phyloP scores from a whole-genome alignment of 108 stramenopile genomes.

The Discostella stelligeroides region DNA sequence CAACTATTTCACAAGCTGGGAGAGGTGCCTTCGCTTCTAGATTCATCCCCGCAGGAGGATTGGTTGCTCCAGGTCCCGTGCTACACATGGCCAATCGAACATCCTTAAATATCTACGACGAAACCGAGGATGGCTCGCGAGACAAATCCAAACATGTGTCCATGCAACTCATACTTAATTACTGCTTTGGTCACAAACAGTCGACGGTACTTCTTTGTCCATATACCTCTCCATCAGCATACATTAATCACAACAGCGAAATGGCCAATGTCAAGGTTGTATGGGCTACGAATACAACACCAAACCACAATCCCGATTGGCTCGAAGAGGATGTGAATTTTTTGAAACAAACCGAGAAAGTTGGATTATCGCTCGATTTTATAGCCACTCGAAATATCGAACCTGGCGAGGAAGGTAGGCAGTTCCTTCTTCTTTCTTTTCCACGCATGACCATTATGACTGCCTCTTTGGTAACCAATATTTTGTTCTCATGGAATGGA shows the following conservation, averaged over 20 bases:
- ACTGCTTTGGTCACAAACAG: conserved; percentile 73
- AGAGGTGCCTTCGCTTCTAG: conserved; percentile 80
- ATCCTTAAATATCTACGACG: conserved; percentile 59
- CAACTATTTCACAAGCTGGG: conserved; percentile 70
- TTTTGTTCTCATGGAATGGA: too few species aligned
- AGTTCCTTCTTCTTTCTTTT: not conserved
- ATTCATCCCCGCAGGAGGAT: conserved; percentile 55
- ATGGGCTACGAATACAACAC: conserved; percentile 44
- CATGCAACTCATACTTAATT: conserved; percentile 68
- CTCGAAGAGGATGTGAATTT: conserved; percentile 40
- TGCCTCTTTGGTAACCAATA: too few species aligned
- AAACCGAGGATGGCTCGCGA: conserved; percentile 18
- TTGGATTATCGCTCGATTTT: conserved; percentile 68
- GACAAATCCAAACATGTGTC: conserved; percentile 16
- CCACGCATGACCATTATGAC: too few species aligned
- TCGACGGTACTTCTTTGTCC: conserved; percentile 62
- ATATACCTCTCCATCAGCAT: conserved; percentile 56
- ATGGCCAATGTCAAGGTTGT: conserved; percentile 45
- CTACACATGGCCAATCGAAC: conserved; percentile 62
- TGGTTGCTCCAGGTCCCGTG: conserved; percentile 76
- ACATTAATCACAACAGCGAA: conserved; percentile 59
- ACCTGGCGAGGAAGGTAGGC: conserved; percentile 65
- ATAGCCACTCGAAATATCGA: conserved; percentile 77
- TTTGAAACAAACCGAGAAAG: conserved; percentile 30
- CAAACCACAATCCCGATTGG: conserved; percentile 43